A percentile compares a stretch with the other conserved stretches of the same genome.
These are phyloP conservation scores for Ulota crispa DNA, from an alignment of 225 moss, liverwort and hornwort genomes.

Conservation along the genomic window DNA sequence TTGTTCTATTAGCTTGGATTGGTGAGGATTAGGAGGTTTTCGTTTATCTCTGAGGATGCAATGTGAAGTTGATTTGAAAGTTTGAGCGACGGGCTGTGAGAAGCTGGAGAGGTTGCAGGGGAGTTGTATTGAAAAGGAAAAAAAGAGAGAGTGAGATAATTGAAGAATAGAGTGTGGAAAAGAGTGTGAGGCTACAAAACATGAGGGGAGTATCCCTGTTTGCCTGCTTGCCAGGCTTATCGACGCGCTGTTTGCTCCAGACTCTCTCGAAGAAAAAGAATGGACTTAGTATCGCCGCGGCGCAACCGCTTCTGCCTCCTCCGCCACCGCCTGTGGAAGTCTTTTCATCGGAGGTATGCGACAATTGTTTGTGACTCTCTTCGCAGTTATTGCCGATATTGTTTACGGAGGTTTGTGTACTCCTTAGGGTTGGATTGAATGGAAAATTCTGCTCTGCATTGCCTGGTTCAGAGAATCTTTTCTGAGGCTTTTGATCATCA, in stretches of 20 bases:
- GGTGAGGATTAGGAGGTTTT: slow-evolving; percentile 12
- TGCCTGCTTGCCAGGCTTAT: slow-evolving; percentile 90
- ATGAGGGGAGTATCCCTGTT: slow-evolving; percentile 77
- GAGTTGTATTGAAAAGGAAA: background rate
- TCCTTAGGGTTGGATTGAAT: slow-evolving; percentile 8
- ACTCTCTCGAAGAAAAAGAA: slow-evolving; percentile 65
- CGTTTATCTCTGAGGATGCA: background rate
- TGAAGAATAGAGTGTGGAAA: slow-evolving; percentile 12
- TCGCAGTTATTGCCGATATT: background rate
- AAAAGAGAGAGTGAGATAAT: background rate
- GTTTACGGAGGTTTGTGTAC: background rate
- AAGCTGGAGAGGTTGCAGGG: slow-evolving; percentile 5
- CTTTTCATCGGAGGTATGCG: slow-evolving; percentile 62
- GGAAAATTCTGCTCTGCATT: background rate
- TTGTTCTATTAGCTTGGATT: background rate
- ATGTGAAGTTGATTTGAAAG: slow-evolving; percentile 11
- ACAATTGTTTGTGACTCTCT: background rate
- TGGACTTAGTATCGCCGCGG: slow-evolving; percentile 45
- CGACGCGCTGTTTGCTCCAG: slow-evolving; percentile 85
- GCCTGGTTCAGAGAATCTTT: background rate
- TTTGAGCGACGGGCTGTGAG: slow-evolving; percentile 24
- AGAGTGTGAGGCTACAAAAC: slow-evolving; percentile 23
- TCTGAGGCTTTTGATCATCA: background rate
- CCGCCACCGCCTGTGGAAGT: slow-evolving; percentile 75
- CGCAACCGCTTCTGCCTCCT: slow-evolving; percentile 53